These are phyloP conservation scores for Aspergillus heteromorphus DNA, from an alignment of 495 filamentous ascomycete species.

Conservation along the genomic window DNA sequence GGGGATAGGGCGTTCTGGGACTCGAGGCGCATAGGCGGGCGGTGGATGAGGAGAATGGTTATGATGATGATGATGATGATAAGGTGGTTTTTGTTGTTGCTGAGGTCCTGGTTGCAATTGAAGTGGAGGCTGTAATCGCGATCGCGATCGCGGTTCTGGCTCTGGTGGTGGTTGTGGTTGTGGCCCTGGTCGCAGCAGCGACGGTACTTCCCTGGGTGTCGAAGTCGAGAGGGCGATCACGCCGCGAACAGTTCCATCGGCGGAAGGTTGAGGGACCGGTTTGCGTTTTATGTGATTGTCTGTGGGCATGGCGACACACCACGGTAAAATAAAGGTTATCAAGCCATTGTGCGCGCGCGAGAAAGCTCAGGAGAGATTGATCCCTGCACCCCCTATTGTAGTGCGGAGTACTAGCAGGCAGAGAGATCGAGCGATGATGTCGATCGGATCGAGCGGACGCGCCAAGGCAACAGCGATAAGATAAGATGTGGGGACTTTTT, in stretches of 20 bases:
- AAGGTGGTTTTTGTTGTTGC: neutral
- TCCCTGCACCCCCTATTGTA: neutral
- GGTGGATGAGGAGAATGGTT: neutral
- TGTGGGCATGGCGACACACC: neutral
- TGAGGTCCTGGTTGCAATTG: too few species aligned
- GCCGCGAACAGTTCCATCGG: neutral
- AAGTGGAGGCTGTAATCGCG: too few species aligned
- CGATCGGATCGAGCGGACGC: neutral
- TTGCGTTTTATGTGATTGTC: neutral
- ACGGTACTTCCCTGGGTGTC: neutral
- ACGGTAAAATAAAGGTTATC: neutral
- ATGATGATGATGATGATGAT: neutral
- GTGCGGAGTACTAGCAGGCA: too few species aligned
- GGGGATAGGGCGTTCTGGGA: neutral
- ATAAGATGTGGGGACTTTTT: neutral
- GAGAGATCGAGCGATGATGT: neutral
- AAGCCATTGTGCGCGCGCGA: neutral
- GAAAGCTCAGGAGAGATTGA: neutral
- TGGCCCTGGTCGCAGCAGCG: neutral
- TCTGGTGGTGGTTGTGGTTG: neutral
- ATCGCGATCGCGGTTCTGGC: neutral
- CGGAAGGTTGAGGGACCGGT: neutral
- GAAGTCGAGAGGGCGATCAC: neutral
- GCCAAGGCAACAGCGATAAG: neutral
- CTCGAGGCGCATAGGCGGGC: neutral